These are phyloP conservation scores for Aplosporella prunicola DNA, from an alignment of 2,329 filamentous ascomycete species.

Conservation along the genomic window DNA sequence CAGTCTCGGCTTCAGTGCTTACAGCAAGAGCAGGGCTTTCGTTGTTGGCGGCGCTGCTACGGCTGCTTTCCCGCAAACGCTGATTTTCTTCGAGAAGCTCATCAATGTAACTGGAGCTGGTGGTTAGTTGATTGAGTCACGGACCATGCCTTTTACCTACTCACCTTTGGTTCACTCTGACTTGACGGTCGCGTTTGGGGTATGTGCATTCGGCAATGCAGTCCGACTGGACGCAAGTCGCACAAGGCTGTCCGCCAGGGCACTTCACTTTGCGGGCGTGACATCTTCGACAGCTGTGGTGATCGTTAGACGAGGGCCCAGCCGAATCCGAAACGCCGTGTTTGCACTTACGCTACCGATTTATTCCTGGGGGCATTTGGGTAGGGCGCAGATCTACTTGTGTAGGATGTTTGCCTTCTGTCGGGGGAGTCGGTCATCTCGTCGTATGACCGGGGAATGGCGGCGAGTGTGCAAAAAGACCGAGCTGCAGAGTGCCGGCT, in stretches of 20 bases:
- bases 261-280: constrained; percentile 27
- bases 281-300: constrained; percentile 18
- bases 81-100: constrained; percentile 23
- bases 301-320: not conserved
- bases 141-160: not conserved
- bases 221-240: constrained; percentile 18
- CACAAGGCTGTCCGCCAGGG: constrained; percentile 25
- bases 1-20: constrained; percentile 1
- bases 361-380: too few species aligned
- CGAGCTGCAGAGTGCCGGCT: too few species aligned
- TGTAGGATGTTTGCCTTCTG: too few species aligned
- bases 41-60: constrained; percentile 3
- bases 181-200: constrained; percentile 21
- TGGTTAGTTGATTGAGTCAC: not conserved
- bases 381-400: too few species aligned
- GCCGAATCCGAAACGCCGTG: too few species aligned
- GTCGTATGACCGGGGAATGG: too few species aligned
- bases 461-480: too few species aligned
- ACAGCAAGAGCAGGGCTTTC: not conserved
- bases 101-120: constrained; percentile 19
- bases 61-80: constrained; percentile 14
- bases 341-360: too few species aligned
- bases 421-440: too few species aligned
- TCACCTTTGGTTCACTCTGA: constrained; percentile 22
- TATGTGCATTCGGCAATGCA: constrained; percentile 17